These are phyloP conservation scores for Taxillus chinensis DNA, from an alignment of 164 flowering plant genomes.

Conservation along the genomic window DNA sequence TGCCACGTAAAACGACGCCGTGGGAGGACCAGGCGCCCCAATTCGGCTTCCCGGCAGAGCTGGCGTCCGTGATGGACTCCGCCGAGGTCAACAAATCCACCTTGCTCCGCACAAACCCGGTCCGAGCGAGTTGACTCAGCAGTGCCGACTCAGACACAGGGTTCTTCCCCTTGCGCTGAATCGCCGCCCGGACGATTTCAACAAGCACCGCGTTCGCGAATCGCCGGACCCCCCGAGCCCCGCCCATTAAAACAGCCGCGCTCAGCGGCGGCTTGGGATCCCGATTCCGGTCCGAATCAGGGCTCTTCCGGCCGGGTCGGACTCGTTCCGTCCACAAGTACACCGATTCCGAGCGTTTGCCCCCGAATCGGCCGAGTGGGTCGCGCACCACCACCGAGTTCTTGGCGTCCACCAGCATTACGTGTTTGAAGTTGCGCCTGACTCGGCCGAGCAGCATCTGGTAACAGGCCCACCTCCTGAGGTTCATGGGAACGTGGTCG, in stretches of 20 bases:
- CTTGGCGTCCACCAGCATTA: constrained; percentile 47
- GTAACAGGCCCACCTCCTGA: constrained; percentile 84
- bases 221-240: constrained; percentile 52
- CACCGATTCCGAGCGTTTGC: constrained; percentile 38
- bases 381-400: constrained; percentile 41
- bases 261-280: constrained; percentile 9
- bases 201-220: constrained; percentile 44
- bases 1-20: constrained; percentile 24
- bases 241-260: constrained; percentile 54
- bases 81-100: constrained; percentile 22
- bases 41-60: constrained; percentile 18
- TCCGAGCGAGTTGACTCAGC: constrained; percentile 55
- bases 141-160: constrained; percentile 44
- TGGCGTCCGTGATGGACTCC: constrained; percentile 37
- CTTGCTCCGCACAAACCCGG: constrained; percentile 30
- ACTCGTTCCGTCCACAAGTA: constrained; percentile 13
- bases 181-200: constrained; percentile 47
- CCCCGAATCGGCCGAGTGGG: constrained; percentile 47
- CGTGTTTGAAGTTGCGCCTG: constrained; percentile 58
- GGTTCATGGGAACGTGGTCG: constrained; percentile 51
- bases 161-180: constrained; percentile 47
- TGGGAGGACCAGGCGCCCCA: constrained; percentile 5
- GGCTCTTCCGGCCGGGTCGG: constrained; percentile 11
- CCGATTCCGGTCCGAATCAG: constrained; percentile 24
- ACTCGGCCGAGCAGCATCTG: constrained; percentile 79